Evolutionary conservation across 164 flowering plant species (phyloP), one percentile per base, ranked within the genome.

Genomic region (Cinnamomum chago): DNA sequence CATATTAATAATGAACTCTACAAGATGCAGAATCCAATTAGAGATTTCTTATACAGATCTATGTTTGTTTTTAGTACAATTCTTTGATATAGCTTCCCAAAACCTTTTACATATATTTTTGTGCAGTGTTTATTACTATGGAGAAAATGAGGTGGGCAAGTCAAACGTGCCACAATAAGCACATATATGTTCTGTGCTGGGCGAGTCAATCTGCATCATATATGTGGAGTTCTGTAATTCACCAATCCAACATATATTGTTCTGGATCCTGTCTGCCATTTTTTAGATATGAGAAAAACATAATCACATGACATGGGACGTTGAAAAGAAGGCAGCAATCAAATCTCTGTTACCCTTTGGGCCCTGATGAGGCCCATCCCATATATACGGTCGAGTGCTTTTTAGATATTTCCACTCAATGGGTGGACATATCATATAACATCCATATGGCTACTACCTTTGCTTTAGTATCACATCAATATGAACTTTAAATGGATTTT

Each of bases 261-360:
- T 11, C n/a, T 64, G 24, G 40, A 28, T 65, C 77, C 22, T 79
- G 70, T 55, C 75, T 33, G 70, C 64, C 70, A 47, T 77, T 72
- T 82, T 40, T 73, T 87, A 94, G 98, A 95, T 83, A 95, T 95
- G 97, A 85, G 98, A 79, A 92, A 95, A 79, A 97, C 97, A 22
- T 85, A 91, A 77, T 90, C 97, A 55, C 60, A 55, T 55, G 60
- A 20, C n/a, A 58, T 82, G 90, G 58, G 97, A 95, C 66, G 85
- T 91, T 5, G 93, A 92, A 30, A 89, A 90, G 85, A 91, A 91
- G 79, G 91, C 97, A n/a, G 69, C 92, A 47, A 86, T 90, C 51
- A 88, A 91, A 81, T 79, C 92, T 50, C 95, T 96, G 5, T 92
- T 22, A 92, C 98, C 65, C 94, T 92, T 79, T 95, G 11, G 92